Evolutionary conservation across 257 asterid genomes (phyloP).

Genomic region (Penstemon barbatus): DNA sequence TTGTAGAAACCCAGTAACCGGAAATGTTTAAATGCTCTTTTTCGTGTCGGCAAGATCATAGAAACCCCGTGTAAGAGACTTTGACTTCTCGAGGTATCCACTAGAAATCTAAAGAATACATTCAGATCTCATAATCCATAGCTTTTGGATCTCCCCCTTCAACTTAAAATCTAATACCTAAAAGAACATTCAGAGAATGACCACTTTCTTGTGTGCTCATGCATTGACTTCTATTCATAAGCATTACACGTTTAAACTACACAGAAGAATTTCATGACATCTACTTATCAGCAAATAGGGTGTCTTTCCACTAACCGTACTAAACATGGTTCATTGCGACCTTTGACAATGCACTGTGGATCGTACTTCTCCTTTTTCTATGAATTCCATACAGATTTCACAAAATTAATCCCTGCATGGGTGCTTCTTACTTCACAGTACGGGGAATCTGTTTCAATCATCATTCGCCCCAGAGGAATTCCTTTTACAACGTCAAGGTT

Average conservation of each 20-base stretch:
- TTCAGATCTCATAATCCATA: not conserved
- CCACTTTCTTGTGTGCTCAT: not conserved
- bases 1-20: not conserved
- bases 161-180: slow-evolving; percentile 4
- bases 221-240: slow-evolving; percentile 5
- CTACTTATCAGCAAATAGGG: slow-evolving; percentile 18
- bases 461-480: slow-evolving; percentile 73
- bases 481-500: slow-evolving; percentile 88
- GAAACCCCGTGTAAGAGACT: not conserved
- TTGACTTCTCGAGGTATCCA: not conserved
- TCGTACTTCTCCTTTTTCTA: slow-evolving; percentile 91
- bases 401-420: slow-evolving; percentile 71
- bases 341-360: slow-evolving; percentile 75
- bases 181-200: slow-evolving; percentile 8
- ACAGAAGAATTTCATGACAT: not conserved
- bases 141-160: not conserved
- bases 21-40: not conserved
- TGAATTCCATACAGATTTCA: slow-evolving; percentile 83
- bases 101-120: not conserved
- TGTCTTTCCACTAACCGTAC: slow-evolving; percentile 60
- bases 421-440: slow-evolving; percentile 92
- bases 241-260: not conserved
- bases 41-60: not conserved
- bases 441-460: slow-evolving; percentile 98
- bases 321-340: slow-evolving; percentile 95